Evolutionary conservation across 2,329 filamentous ascomycete species (phyloP).

Genomic region (Stemphylium beticola): DNA sequence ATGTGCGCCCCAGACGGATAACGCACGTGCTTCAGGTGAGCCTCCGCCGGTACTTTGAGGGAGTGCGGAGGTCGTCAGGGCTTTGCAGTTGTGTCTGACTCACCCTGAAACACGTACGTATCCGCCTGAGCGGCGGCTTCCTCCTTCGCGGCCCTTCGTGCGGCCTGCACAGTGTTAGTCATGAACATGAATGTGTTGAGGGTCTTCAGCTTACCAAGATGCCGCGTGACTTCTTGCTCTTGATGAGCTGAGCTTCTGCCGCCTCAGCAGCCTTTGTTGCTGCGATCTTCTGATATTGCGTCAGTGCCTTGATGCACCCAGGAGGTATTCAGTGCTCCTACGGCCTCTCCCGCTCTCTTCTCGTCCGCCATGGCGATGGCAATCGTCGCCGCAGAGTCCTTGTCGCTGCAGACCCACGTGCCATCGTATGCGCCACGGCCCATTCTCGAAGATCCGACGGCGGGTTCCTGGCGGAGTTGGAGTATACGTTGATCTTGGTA

Average conservation of each 20-base stretch:
- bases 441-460: constrained; percentile 11
- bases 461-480: background rate
- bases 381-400: constrained; percentile 7
- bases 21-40: background rate
- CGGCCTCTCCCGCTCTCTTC: background rate
- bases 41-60: background rate
- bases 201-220: constrained; percentile 15
- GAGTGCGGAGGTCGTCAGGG: background rate
- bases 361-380: constrained; percentile 3
- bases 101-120: background rate
- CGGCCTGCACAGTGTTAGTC: constrained; percentile 14
- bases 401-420: constrained; percentile 3
- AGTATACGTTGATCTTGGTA: background rate
- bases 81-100: background rate
- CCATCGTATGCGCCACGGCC: constrained; percentile 29
- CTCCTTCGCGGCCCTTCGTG: constrained; percentile 6
- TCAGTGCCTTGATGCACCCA: no score
- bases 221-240: constrained; percentile 14
- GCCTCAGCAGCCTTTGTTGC: background rate
- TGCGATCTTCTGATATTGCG: background rate
- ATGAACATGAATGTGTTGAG: constrained; percentile 1
- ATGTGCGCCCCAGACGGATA: background rate
- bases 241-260: constrained; percentile 9
- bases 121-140: background rate
- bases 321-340: background rate